A percentile compares a stretch with the other conserved stretches of the same genome.
These are phyloP conservation scores for Microcyclosporella mali DNA, from an alignment of 2,329 filamentous ascomycete genomes.

Conservation along the genomic window DNA sequence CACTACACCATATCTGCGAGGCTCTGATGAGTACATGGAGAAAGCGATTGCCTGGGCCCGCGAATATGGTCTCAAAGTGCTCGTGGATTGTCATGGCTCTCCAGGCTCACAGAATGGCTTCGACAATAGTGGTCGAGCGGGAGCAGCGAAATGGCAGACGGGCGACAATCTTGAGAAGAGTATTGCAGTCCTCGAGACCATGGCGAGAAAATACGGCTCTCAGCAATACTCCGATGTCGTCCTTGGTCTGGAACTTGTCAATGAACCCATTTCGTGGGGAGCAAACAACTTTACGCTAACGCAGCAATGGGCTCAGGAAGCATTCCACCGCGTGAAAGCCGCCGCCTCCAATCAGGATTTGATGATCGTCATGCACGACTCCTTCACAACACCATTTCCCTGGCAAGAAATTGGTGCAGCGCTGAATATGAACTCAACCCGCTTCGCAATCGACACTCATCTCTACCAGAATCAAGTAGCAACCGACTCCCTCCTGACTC, in stretches of 20 bases:
- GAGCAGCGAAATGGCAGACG: slow-evolving; percentile 26
- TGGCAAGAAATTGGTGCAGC: slow-evolving; percentile 28
- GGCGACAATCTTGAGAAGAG: slow-evolving; percentile 31
- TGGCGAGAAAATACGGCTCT: slow-evolving; percentile 38
- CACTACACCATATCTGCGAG: slow-evolving; percentile 39
- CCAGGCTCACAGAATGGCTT: slow-evolving; percentile 49
- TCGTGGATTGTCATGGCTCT: slow-evolving; percentile 48
- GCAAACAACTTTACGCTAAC: slow-evolving; percentile 33
- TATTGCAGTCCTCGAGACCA: slow-evolving; percentile 33
- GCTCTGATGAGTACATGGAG: slow-evolving; percentile 44
- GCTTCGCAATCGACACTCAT: slow-evolving; percentile 40
- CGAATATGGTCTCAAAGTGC: slow-evolving; percentile 40
- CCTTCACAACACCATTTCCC: slow-evolving; percentile 26
- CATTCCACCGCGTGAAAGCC: slow-evolving; percentile 31
- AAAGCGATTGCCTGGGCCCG: slow-evolving; percentile 46
- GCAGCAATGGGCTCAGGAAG: slow-evolving; percentile 32
- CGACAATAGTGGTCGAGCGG: slow-evolving; percentile 28
- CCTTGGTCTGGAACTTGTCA: slow-evolving; percentile 39
- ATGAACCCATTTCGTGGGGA: slow-evolving; percentile 37
- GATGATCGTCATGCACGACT: slow-evolving; percentile 37
- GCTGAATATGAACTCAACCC: slow-evolving; percentile 27
- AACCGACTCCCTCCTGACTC: slow-evolving; percentile 33
- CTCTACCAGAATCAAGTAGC: slow-evolving; percentile 41
- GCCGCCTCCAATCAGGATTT: slow-evolving; percentile 31
- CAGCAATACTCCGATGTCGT: slow-evolving; percentile 38